Evolutionary conservation across 768 basidiomycete species (phyloP).

Genomic region (Mycena pura): DNA sequence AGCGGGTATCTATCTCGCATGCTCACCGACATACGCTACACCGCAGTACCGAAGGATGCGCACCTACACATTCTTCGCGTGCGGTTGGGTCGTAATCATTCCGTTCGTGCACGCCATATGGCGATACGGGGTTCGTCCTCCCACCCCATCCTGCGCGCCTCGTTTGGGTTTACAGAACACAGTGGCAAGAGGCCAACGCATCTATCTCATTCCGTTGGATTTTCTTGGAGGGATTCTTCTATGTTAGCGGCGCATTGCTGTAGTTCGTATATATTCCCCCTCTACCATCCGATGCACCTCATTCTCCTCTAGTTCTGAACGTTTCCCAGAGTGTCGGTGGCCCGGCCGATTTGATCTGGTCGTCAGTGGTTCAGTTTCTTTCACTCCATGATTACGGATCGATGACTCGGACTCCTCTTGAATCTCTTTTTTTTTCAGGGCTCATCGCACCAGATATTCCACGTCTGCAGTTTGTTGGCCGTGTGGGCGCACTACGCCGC

Average conservation of each 20-base stretch:
- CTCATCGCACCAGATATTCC: slow-evolving; percentile 21
- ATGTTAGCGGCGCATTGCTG: slow-evolving; percentile 16
- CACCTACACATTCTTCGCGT: slow-evolving; percentile 23
- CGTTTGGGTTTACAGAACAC: too few relatives aligned
- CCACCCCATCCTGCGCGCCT: too few relatives aligned
- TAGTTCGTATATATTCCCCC: slow-evolving; percentile 15
- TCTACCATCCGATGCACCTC: too few relatives aligned
- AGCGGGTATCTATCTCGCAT: slow-evolving; percentile 19
- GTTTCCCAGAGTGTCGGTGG: slow-evolving; percentile 7
- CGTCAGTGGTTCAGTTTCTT: background rate
- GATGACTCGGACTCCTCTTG: too few relatives aligned
- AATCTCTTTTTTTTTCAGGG: slow-evolving; percentile 1
- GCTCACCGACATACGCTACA: slow-evolving; percentile 9
- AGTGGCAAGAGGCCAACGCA: background rate
- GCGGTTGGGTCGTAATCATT: slow-evolving; percentile 5
- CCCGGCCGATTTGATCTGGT: slow-evolving; percentile 4
- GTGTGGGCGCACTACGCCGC: too few relatives aligned
- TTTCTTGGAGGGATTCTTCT: background rate
- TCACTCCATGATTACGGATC: too few relatives aligned
- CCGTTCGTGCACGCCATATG: slow-evolving; percentile 15
- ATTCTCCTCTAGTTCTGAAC: slow-evolving; percentile 4
- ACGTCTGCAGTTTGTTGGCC: slow-evolving; percentile 20
- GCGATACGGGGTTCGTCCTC: slow-evolving; percentile 1
- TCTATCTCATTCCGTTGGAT: slow-evolving; percentile 15
- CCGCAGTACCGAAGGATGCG: slow-evolving; percentile 13